Evolutionary conservation across 139 green algal species (phyloP), one percentile per base, ranked within the genome.

Genomic region (Chlorella sp.): DNA sequence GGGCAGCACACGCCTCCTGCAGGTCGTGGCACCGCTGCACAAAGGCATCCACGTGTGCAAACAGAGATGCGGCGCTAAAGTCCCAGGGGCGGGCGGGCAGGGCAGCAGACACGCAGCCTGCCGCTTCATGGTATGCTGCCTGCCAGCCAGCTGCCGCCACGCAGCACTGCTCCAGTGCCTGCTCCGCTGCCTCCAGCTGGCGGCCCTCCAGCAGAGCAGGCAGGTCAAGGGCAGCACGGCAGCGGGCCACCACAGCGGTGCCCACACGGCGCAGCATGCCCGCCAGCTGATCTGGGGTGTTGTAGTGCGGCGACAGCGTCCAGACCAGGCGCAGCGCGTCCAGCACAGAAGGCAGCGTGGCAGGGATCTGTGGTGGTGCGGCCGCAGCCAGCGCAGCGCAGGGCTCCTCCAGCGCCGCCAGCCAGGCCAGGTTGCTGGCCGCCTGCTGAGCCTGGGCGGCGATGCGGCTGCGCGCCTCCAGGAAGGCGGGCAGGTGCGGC

Each of bases 1-100:
- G 95, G 30, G 94, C 93, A 64, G 96, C 91, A 81, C 94, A 98
- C 54, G 98, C 90, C 89, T 98, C 95, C 74, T 96, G 87, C 87
- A 98, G 83, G 86, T 98, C 95, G 9, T 87, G 89, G 89, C 96
- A 98, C 28, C 96, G 91, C 89, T 98, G 95, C 84, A 96, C 82
- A 87, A 98, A 98, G 22, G 96, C 95, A 62, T 98, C 95, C 38
- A 98, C 93, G 84, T 97, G 92, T 34, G 95, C 93, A 85, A 97
- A 98, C 56, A 97, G 92, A 54, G 90, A 92, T 22, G 83, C 85
- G 8, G 88, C 83, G 60, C 95, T 90, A 69, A 95, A 95, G 80
- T 93, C 89, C 93, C 94, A 97, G 26, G 90, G 90, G 2, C 78
- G 79, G 11, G 72, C 62, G 2, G 84, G 84, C 40, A 74, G 43